phyloP scores from a whole-genome alignment of 2,329 filamentous ascomycete species.

The Dothideomycetidae sp. region DNA sequence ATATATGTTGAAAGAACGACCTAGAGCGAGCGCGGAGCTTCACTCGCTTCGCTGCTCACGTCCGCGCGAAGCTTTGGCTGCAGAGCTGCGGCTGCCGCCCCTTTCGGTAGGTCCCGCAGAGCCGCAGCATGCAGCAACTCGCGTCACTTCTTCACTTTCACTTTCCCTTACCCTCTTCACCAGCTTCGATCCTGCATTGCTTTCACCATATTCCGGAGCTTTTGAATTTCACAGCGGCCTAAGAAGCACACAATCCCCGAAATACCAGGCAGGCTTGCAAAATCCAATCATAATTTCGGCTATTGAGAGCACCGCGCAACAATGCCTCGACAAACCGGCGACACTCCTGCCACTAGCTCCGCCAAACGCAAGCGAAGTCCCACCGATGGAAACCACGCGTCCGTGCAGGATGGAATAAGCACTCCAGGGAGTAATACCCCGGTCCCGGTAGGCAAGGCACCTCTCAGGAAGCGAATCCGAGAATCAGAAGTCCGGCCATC shows the following conservation, averaged over 20 bases:
- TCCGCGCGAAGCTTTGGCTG: background rate
- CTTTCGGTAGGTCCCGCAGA: background rate
- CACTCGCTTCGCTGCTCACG: background rate
- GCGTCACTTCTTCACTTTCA: too few relatives aligned
- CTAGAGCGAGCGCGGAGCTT: too few relatives aligned
- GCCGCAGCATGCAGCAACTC: too few relatives aligned
- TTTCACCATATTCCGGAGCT: too few relatives aligned
- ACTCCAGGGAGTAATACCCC: conserved; percentile 6
- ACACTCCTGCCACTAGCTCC: conserved; percentile 5
- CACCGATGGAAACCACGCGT: conserved; percentile 2
- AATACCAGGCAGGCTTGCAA: too few relatives aligned
- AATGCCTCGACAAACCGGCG: conserved; percentile 11
- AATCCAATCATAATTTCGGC: background rate
- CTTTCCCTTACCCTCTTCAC: too few relatives aligned
- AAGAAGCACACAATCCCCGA: too few relatives aligned
- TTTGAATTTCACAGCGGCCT: too few relatives aligned
- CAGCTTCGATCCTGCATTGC: too few relatives aligned
- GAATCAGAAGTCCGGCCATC: conserved; percentile 10
- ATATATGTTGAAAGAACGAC: too few relatives aligned
- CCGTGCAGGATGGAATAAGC: conserved; percentile 5
- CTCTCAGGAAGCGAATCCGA: conserved; percentile 11
- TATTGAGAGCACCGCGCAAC: background rate
- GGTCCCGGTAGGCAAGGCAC: conserved; percentile 2
- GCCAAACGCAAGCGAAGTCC: conserved; percentile 10
- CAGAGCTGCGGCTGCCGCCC: background rate